Evolutionary conservation across 2,329 filamentous ascomycete genomes (phyloP), one percentile per base, ranked within the genome.

Genomic region (Clonostachys rosea): DNA sequence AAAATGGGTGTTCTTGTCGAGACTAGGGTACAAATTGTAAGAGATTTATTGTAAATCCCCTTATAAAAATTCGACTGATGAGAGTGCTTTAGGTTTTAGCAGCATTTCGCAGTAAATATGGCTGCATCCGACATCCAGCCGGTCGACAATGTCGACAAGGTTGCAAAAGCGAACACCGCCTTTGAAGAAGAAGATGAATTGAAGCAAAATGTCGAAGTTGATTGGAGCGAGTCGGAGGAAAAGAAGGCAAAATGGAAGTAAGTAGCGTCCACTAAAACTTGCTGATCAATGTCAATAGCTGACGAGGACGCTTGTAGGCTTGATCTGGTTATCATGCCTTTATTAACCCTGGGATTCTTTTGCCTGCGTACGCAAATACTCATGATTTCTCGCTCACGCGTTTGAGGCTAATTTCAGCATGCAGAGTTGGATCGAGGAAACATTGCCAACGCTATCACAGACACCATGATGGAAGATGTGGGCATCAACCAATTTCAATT

Each of bases 391-490:
- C 24, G 8, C 24, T 10, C 24, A 9, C 24, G 9, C 24, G 24
- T 30, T 30, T 10, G 9, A n/a, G 16, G 45, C 3, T 16, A 44
- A 40, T 24, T n/a, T 18, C 36, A 39, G 4, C 5, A 16, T 17
- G 30, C 44, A 56, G 46, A 65, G 40, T 52, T 64, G n/a, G 60
- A 64, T 47, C 53, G 60, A 16, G 57, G 56, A 35, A 64, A 64
- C 52, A 61, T 74, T 67, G 52, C 63, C 44, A 71, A 69, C 35
- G 71, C 70, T 11, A 55, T 74, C 40, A 73, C 71, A n/a, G 53
- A 53, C 2, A 73, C 70, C 51, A 70, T 77, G 49, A 66, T 73
- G 17, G 52, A 63, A 35, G 73, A 76, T 50, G 63, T 76, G n/a
- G 57, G 63, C 13, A 68, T 76, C 50, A 69, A 63, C 6, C 71